phyloP scores from a whole-genome alignment of 2,329 filamentous ascomycete species.

The Botryotinia convoluta region DNA sequence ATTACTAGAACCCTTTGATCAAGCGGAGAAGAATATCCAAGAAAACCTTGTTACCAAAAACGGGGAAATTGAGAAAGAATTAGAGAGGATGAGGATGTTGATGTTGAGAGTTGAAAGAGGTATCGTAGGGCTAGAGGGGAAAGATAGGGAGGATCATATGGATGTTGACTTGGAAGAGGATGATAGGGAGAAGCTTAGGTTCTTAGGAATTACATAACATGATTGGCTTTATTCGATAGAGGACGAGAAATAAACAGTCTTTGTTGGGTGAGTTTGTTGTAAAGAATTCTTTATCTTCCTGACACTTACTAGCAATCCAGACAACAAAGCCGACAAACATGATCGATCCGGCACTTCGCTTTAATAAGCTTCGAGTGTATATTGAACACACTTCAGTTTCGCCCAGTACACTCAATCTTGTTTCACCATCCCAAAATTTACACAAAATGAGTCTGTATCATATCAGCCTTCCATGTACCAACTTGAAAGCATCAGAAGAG shows the following conservation, averaged over 20 bases:
- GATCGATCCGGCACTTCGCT: background rate
- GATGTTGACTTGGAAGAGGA: constrained; percentile 32
- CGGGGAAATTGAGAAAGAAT: constrained; percentile 62
- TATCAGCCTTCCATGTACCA: background rate
- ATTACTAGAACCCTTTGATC: constrained; percentile 52
- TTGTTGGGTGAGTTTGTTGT: background rate
- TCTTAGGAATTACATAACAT: constrained; percentile 9
- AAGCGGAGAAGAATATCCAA: constrained; percentile 50
- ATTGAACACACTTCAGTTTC: background rate
- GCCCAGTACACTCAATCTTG: background rate
- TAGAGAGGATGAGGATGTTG: constrained; percentile 64
- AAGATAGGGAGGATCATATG: constrained; percentile 23
- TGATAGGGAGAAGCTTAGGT: constrained; percentile 26
- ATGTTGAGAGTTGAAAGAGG: constrained; percentile 57
- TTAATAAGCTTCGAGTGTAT: background rate
- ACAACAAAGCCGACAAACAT: background rate
- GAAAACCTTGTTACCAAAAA: constrained; percentile 65
- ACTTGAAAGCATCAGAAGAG: background rate
- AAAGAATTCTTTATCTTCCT: background rate
- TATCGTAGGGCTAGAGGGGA: constrained; percentile 40
- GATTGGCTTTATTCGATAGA: too few relatives aligned
- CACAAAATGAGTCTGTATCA: background rate
- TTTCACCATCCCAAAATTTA: background rate
- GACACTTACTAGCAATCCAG: background rate
- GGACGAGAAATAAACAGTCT: background rate